Evolutionary conservation across 495 filamentous ascomycete species (phyloP).

Genomic region (Monascus purpureus): DNA sequence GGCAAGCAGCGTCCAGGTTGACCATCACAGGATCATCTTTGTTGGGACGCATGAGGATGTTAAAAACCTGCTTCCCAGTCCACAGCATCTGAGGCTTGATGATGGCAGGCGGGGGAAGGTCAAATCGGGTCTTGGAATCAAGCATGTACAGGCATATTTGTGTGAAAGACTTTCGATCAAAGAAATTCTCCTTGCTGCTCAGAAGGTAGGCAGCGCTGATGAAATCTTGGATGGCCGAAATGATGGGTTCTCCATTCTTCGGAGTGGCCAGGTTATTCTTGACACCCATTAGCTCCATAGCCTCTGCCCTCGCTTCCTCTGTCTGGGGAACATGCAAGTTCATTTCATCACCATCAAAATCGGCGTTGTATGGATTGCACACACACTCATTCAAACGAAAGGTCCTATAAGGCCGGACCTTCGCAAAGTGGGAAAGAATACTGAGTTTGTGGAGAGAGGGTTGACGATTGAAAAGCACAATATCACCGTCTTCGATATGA

Average conservation of each 20-base stretch:
- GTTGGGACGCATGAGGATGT: conserved; percentile 87
- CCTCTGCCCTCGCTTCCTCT: conserved; percentile 89
- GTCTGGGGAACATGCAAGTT: conserved; percentile 97
- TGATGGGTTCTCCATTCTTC: conserved; percentile 96
- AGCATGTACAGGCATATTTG: conserved; percentile 93
- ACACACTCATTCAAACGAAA: conserved; percentile 97
- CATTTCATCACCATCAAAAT: conserved; percentile 99
- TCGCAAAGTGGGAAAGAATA: conserved; percentile 88
- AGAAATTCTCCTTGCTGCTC: conserved; percentile 88
- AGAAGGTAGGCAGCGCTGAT: conserved; percentile 88
- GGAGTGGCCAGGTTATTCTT: conserved; percentile 92
- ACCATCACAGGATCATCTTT: conserved; percentile 63
- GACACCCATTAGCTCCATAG: conserved; percentile 93
- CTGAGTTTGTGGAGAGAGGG: conserved; percentile 95
- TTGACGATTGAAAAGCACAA: conserved; percentile 96
- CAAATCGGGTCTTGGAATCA: conserved; percentile 60
- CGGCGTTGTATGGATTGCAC: conserved; percentile 95
- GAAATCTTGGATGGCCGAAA: conserved; percentile 96
- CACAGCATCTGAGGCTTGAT: conserved; percentile 77
- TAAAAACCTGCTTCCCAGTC: conserved; percentile 98
- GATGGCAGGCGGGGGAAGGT: conserved; percentile 75
- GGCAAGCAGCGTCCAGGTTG: conserved; percentile 87
- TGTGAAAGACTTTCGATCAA: conserved; percentile 68
- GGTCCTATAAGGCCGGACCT: conserved; percentile 87
- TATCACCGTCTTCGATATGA: conserved; percentile 89